A percentile compares a stretch with the other conserved stretches of the same genome.
phyloP scores from a whole-genome alignment of 805 yeast genomes.

The Blastobotrys parvus region DNA sequence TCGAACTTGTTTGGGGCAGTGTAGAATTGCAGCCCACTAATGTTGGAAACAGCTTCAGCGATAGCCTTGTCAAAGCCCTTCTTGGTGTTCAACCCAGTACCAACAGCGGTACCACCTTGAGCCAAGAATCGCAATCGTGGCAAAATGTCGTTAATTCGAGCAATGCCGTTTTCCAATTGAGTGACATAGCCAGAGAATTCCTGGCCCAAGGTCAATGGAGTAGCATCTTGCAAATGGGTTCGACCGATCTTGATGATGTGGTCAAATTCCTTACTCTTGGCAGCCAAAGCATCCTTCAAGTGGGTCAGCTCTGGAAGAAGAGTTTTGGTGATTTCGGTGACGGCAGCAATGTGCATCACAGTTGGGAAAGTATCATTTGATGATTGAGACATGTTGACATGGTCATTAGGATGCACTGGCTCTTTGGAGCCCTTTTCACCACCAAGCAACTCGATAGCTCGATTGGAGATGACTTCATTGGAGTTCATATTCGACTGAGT shows the following conservation, averaged over 20 bases:
- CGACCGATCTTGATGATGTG: slow-evolving; percentile 96
- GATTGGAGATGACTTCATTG: slow-evolving; percentile 95
- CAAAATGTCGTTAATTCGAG: slow-evolving; percentile 68
- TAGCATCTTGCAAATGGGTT: slow-evolving; percentile 98
- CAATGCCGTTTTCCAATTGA: slow-evolving; percentile 86
- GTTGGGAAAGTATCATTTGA: slow-evolving; percentile 99
- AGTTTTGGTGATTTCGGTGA: slow-evolving; percentile 66
- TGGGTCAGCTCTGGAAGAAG: slow-evolving; percentile 73
- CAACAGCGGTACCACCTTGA: slow-evolving; percentile 99
- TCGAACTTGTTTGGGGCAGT: slow-evolving; percentile 99
- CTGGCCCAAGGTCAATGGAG: slow-evolving; percentile 96
- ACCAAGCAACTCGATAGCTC: slow-evolving; percentile 94
- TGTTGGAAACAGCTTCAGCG: slow-evolving; percentile 75
- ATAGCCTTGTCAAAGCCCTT: slow-evolving; percentile 82
- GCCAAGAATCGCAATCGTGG: slow-evolving; percentile 78
- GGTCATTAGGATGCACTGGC: slow-evolving; percentile 98
- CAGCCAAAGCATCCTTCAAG: slow-evolving; percentile 69
- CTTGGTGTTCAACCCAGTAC: slow-evolving; percentile 94
- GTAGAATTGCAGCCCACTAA: slow-evolving; percentile 81
- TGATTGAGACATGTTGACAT: slow-evolving; percentile 97
- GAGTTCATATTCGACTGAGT: slow-evolving; percentile 99
- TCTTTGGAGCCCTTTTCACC: slow-evolving; percentile 86
- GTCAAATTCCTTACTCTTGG: slow-evolving; percentile 73
- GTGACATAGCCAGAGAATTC: slow-evolving; percentile 96
- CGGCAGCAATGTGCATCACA: slow-evolving; percentile 99